phyloP scores from a whole-genome alignment of 768 basidiomycete species.

The Krasilnikovozyma curviuscula region DNA sequence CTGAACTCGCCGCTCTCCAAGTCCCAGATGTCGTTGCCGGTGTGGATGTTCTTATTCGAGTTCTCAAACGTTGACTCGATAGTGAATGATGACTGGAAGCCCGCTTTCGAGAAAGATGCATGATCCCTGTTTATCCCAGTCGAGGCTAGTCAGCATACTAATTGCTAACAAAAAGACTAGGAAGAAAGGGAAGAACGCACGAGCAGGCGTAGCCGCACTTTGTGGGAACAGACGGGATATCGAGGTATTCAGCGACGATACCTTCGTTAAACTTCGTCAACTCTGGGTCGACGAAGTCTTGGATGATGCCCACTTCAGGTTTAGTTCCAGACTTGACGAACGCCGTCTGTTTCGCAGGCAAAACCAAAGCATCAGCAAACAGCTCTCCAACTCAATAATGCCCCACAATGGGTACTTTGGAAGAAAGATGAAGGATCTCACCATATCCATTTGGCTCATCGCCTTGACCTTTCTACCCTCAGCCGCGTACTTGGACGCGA shows the following conservation, averaged over 20 bases:
- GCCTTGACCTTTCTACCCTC: slow-evolving; percentile 48
- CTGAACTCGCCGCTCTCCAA: slow-evolving; percentile 15
- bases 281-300: slow-evolving; percentile 55
- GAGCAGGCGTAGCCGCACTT: slow-evolving; percentile 40
- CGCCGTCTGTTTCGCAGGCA: slow-evolving; percentile 70
- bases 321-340: slow-evolving; percentile 72
- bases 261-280: slow-evolving; percentile 65
- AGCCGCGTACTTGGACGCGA: slow-evolving; percentile 53
- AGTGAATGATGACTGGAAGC: slow-evolving; percentile 13
- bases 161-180: too few species aligned
- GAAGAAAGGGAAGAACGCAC: background rate
- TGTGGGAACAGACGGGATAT: slow-evolving; percentile 71
- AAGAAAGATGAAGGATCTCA: background rate
- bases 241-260: slow-evolving; percentile 56
- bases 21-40: slow-evolving; percentile 43
- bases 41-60: slow-evolving; percentile 63
- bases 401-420: too few species aligned
- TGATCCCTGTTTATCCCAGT: too few species aligned
- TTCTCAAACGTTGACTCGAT: slow-evolving; percentile 26
- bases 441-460: slow-evolving; percentile 50
- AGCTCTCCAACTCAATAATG: background rate
- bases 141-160: too few species aligned
- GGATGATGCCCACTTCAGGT: slow-evolving; percentile 53
- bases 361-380: background rate
- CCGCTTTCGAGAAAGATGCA: slow-evolving; percentile 13